Evolutionary conservation across 2,329 filamentous ascomycete genomes (phyloP), one percentile per base, ranked within the genome.

Genomic region (Fusarium sacchari): DNA sequence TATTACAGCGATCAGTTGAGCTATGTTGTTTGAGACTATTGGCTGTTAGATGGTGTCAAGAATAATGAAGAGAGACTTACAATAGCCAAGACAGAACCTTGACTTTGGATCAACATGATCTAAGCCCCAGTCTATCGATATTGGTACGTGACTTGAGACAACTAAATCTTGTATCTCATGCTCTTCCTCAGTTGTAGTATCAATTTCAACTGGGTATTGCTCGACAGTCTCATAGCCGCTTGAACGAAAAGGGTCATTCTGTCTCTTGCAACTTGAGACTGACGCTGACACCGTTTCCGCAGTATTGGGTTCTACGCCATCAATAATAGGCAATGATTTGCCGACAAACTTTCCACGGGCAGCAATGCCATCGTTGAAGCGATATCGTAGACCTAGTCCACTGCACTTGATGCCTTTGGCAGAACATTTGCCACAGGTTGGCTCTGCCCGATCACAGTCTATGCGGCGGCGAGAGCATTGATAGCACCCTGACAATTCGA

Each of bases 391-490:
- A 2, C 75, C 75, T 2, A 76, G 4, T 14, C 75, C 75, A 17
- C 72, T 76, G 18, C 75, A 76, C 6, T 64, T 65, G 39, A 77
- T 50, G 2, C 75, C 75, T 42, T 76, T 76, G n/a, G 64, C 34
- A 1, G 58, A 42, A 3, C 75, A 76, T 49, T 76, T 76, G n/a
- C 58, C 70, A n/a, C 75, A 76, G 10, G 55, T 62, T 11, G 75
- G 75, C 18, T 74, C 65, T 53, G 60, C 56, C n/a, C 75, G 67
- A 14, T 76, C 75, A 22, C 75, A 76, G n/a, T 76, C 74, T 64
- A 76, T 77, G 36, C 75, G 75, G 7, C 75, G 67, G 12, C 72
- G 74, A 8, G 75, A 76, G 20, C 75, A 76, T 50, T 76, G 72
- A 18, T 76, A 76, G 10, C 75, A 76, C 9, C 75, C 75, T 76